phyloP scores from a whole-genome alignment of 2,329 filamentous ascomycete genomes.

The Aspergillus quadricinctus region DNA sequence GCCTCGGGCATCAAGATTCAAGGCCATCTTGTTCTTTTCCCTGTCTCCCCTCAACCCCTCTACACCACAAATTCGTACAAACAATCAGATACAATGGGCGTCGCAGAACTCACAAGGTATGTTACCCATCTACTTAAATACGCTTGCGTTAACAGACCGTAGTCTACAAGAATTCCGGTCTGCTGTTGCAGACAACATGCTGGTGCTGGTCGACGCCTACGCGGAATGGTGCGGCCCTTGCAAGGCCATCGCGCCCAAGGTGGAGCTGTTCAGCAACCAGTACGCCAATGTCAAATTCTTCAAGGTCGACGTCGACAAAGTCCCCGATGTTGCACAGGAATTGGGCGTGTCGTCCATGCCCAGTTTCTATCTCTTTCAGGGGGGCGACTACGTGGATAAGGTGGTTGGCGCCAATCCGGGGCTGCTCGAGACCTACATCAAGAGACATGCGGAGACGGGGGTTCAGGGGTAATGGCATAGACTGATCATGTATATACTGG shows the following conservation, averaged over 20 bases:
- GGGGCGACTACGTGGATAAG: background rate
- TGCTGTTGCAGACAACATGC: background rate
- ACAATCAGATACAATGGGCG: background rate
- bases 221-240: constrained; percentile 77
- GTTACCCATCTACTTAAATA: background rate
- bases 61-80: background rate
- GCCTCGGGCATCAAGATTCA: background rate
- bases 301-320: background rate
- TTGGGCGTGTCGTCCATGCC: background rate
- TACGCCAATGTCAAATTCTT: background rate
- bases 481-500: background rate
- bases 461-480: background rate
- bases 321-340: background rate
- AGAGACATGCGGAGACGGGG: background rate
- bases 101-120: background rate
- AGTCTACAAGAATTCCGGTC: background rate
- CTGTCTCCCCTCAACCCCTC: background rate
- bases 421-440: background rate
- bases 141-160: background rate
- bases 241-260: constrained; percentile 76
- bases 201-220: background rate
- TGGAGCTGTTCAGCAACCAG: constrained; percentile 59
- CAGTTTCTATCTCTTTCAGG: background rate
- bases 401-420: background rate
- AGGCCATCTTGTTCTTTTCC: too few species aligned